Base-by-base conservation (phyloP, 2,329 filamentous ascomycete species). In the Colletotrichum sp. region DNA sequence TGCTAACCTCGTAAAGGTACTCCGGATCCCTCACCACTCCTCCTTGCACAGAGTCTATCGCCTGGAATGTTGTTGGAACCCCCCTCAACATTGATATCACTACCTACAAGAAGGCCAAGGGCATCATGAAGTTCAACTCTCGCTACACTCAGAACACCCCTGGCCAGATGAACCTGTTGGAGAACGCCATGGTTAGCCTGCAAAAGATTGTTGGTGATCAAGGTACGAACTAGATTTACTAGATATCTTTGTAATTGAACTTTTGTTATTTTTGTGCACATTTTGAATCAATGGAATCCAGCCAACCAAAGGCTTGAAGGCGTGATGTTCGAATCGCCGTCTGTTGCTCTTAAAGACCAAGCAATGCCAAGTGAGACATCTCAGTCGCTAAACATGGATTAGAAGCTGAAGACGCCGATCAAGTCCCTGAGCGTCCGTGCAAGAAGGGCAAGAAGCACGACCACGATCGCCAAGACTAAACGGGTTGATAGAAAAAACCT, bases 11-110 rank as follows among this genome's bases (percentile, higher is more conserved):
- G 11, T 3, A 29, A 69, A 86, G 83, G 25, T 93, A 93, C 85
- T 82, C 83, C 11, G 92, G 92, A 22, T 92, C 90, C n/a, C 85
- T 93, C 62, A 93, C 92, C 59, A 93, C 91, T 0, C 92, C 92
- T n/a, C 92, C 92, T 6, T 93, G 92, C 83, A 86, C 86, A 13
- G 90, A 93, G 82, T 88, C 87, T 29, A 84, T 93, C 15, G 85
- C 82, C 9, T 92, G 90, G 86, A 83, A 90, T 62, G 82, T 92
- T 61, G 88, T 88, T 77, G 84, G 86, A 75, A 78, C 88, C 67
- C 87, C 88, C 44, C 81, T 92, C 5, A 81, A 83, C 57, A 83
- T 92, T 77, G 84, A 86, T 76, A 85, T 90, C 11, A 82, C 82
- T 5, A 90, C 88, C n/a, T 92, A 84, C 81, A 87, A 89, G 78